These are phyloP conservation scores for Chrysopogon serrulatus DNA, from an alignment of 176 grass and related monocot genomes.

Conservation along the genomic window DNA sequence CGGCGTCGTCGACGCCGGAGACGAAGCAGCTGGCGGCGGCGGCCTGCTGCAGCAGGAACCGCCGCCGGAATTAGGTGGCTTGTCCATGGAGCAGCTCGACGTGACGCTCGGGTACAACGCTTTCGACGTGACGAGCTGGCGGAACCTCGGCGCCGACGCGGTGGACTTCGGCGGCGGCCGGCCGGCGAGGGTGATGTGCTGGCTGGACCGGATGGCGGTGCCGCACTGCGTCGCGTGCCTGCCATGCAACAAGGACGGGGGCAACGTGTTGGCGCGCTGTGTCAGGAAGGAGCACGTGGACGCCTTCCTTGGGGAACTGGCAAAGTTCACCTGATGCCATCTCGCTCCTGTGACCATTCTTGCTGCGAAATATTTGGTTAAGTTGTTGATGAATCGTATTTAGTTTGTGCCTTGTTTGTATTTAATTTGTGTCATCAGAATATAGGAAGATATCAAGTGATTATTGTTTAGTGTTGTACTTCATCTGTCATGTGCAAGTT, in stretches of 20 bases:
- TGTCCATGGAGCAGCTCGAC: not conserved
- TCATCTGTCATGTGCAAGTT: no score
- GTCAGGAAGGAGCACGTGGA: constrained; percentile 7
- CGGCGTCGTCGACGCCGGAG: not conserved
- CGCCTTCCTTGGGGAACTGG: not conserved
- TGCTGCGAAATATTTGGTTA: not conserved
- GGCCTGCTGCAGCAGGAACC: not conserved
- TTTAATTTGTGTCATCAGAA: not conserved
- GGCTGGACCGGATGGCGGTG: not conserved
- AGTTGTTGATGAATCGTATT: not conserved
- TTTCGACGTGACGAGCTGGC: constrained; percentile 22
- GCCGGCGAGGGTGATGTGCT: constrained; percentile 18
- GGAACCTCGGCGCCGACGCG: constrained; percentile 12
- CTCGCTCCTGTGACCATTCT: not conserved
- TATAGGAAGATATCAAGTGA: not conserved
- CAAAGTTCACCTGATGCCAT: not conserved
- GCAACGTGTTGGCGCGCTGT: constrained; percentile 9
- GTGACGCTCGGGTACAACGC: constrained; percentile 23
- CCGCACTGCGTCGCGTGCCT: constrained; percentile 19
- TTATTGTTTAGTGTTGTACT: not conserved
- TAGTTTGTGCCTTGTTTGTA: not conserved
- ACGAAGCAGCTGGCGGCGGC: not conserved
- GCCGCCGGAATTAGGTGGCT: not conserved
- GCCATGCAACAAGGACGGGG: constrained; percentile 10
- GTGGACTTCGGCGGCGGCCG: constrained; percentile 8